Evolutionary conservation across 2,329 filamentous ascomycete species (phyloP).

Genomic region (Mycogone perniciosa): DNA sequence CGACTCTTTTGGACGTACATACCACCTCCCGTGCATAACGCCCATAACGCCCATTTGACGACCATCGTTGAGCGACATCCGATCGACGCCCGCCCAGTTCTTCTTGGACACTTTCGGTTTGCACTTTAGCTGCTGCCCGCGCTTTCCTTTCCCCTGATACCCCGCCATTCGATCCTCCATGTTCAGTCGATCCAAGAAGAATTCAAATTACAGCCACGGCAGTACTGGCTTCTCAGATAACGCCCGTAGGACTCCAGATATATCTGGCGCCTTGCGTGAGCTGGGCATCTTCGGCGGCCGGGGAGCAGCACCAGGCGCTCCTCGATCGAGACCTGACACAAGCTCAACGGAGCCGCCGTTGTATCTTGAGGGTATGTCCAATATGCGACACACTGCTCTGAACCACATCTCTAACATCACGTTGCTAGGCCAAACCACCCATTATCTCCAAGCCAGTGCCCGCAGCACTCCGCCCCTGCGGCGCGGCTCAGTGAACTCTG

Average conservation of each 20-base stretch:
- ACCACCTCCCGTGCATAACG: no score
- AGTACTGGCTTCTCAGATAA: conserved; percentile 10
- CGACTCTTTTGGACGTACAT: no score
- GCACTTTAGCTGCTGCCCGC: no score
- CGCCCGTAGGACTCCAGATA: conserved; percentile 15
- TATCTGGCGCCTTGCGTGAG: conserved; percentile 23
- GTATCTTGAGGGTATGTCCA: conserved; percentile 28
- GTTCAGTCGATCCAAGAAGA: conserved; percentile 11
- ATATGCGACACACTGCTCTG: conserved; percentile 1
- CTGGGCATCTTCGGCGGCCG: conserved; percentile 25
- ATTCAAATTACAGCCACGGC: conserved; percentile 21
- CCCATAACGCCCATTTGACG: no score
- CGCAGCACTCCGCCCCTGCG: conserved; percentile 22
- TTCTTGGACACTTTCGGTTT: no score
- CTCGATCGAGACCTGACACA: conserved; percentile 22
- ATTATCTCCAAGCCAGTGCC: conserved; percentile 16
- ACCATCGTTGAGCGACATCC: no score
- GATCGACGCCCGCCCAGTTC: no score
- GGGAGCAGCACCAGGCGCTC: conserved; percentile 11
- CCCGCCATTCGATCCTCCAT: no score
- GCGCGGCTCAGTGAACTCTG: conserved; percentile 27
- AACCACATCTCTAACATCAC: conserved; percentile 9
- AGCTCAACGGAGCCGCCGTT: conserved; percentile 17
- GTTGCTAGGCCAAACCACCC: conserved; percentile 20
- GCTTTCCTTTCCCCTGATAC: not conserved